Evolutionary conservation across 441 rosid genomes (phyloP).

Genomic region (Populus hybrid): DNA sequence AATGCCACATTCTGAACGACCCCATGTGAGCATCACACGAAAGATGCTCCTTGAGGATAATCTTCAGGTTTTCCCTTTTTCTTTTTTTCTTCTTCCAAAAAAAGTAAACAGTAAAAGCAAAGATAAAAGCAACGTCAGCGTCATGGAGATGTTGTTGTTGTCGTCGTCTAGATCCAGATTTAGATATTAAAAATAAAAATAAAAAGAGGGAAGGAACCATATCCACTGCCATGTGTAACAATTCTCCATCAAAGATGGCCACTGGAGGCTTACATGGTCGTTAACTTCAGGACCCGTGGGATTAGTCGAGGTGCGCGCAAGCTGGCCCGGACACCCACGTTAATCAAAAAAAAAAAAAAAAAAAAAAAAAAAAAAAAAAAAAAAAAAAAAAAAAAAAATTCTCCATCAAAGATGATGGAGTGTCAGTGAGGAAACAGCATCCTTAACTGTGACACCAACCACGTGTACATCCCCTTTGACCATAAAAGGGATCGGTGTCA

Average conservation of each 20-base stretch:
- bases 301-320: too few relatives aligned
- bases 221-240: background rate
- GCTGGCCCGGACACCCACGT: too few relatives aligned
- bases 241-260: too few relatives aligned
- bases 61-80: background rate
- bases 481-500: background rate
- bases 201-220: background rate
- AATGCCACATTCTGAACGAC: background rate
- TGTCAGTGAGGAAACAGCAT: conserved; percentile 14
- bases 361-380: too few relatives aligned
- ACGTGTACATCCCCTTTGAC: conserved; percentile 20
- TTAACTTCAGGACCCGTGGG: too few relatives aligned
- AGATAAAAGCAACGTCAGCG: conserved; percentile 13
- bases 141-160: conserved; percentile 21
- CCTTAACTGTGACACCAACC: conserved; percentile 20
- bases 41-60: background rate
- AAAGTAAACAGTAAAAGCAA: background rate
- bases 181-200: too few relatives aligned
- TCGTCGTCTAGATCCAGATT: background rate
- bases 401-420: background rate
- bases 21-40: background rate
- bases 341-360: too few relatives aligned
- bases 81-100: background rate
- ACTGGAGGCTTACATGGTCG: too few relatives aligned
- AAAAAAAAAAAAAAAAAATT: too few relatives aligned